Conservation (phyloP, 352 stramenopile species). For the Peronospora belbahrii region DNA sequence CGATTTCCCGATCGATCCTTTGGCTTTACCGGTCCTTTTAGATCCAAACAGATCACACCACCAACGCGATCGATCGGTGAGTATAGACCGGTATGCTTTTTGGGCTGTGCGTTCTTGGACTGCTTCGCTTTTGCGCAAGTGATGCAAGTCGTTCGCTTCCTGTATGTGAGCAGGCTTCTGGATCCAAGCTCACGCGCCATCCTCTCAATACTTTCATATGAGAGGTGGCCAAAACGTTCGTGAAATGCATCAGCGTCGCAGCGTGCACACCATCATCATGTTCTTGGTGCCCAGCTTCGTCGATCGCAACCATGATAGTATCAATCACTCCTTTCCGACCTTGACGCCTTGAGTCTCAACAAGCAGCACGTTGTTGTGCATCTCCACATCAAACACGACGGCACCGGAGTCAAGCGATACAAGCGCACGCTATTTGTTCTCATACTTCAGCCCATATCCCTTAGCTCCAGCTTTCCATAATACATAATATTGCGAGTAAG, state of each 20-base stretch:
- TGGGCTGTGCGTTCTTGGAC: no score
- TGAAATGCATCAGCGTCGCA: neutral
- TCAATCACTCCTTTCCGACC: neutral
- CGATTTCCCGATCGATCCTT: neutral
- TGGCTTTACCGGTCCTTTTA: neutral
- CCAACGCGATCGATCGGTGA: no score
- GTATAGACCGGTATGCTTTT: no score
- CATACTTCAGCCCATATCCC: neutral
- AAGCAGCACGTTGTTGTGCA: neutral
- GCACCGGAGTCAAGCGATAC: neutral
- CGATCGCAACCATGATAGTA: neutral
- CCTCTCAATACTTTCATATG: no score
- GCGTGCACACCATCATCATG: neutral
- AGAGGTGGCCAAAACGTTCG: no score
- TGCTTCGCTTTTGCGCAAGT: no score
- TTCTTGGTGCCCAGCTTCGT: neutral
- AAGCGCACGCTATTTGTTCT: neutral
- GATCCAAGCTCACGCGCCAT: no score
- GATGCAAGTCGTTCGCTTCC: no score
- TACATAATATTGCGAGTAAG: neutral
- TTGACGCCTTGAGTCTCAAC: neutral
- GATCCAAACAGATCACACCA: neutral
- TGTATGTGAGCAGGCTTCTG: no score
- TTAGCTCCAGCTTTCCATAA: neutral
- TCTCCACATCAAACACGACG: neutral